Conservation (phyloP, 2,329 filamentous ascomycete species). For the Paecilomyces variotii region DNA sequence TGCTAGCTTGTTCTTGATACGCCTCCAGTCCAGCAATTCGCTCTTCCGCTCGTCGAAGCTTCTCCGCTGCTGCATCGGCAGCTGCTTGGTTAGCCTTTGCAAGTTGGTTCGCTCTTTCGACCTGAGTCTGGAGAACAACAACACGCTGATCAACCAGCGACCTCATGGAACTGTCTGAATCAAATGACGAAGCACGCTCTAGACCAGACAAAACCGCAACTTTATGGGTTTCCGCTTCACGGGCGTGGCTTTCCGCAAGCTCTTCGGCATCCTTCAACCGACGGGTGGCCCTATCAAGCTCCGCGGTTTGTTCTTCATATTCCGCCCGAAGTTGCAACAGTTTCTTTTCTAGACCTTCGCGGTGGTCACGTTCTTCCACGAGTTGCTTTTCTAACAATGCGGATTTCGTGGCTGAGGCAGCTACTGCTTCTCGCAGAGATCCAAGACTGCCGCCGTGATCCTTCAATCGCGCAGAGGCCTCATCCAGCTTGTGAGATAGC, state of each 20-base stretch:
- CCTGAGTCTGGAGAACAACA: slow-evolving; percentile 66
- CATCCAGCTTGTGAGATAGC: slow-evolving; percentile 59
- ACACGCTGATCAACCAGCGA: slow-evolving; percentile 50
- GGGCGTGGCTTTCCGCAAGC: slow-evolving; percentile 74
- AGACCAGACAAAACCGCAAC: slow-evolving; percentile 75
- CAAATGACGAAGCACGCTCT: slow-evolving; percentile 55
- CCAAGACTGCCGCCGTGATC: slow-evolving; percentile 65
- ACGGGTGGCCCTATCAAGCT: slow-evolving; percentile 66
- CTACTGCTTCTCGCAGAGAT: slow-evolving; percentile 68
- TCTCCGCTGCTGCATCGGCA: slow-evolving; percentile 78
- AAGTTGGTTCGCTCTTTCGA: slow-evolving; percentile 67
- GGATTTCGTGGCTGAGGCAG: slow-evolving; percentile 70
- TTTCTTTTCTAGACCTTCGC: slow-evolving; percentile 69
- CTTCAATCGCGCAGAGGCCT: slow-evolving; percentile 57
- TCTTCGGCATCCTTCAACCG: slow-evolving; percentile 80
- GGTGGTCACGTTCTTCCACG: slow-evolving; percentile 64
- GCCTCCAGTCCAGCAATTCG: slow-evolving; percentile 92
- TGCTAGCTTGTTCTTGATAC: slow-evolving; percentile 93
- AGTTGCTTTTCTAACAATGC: slow-evolving; percentile 70
- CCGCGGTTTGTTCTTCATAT: slow-evolving; percentile 69
- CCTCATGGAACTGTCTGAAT: slow-evolving; percentile 26
- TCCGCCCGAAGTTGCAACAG: slow-evolving; percentile 69
- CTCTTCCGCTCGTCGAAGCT: slow-evolving; percentile 86
- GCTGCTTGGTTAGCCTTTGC: slow-evolving; percentile 85
- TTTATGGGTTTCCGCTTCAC: slow-evolving; percentile 79